Evolutionary conservation across 176 grass and related monocot species (phyloP).

Genomic region (Cenchrus purpureus): DNA sequence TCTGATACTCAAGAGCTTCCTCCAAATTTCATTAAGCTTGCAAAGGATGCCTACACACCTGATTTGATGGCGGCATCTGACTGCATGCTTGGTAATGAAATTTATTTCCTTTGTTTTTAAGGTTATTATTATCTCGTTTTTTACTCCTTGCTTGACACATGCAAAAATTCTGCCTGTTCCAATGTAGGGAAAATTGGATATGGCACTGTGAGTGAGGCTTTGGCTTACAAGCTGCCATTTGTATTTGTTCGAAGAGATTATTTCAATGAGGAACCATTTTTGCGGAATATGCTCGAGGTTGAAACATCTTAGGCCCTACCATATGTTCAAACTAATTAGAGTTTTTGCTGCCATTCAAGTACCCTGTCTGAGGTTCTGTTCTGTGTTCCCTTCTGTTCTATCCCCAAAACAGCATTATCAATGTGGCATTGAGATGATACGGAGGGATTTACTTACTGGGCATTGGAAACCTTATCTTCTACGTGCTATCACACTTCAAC

Average conservation of each 20-base stretch:
- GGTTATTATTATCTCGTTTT: background rate
- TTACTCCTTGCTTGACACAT: constrained; percentile 13
- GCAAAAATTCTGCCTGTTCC: background rate
- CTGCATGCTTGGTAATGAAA: constrained; percentile 93
- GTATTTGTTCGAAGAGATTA: constrained; percentile 97
- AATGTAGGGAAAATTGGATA: constrained; percentile 97
- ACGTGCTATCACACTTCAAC: constrained; percentile 77
- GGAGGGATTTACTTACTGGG: constrained; percentile 94
- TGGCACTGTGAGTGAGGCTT: constrained; percentile 92
- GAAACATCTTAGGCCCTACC: constrained; percentile 21
- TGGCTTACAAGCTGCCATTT: constrained; percentile 96
- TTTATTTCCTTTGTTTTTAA: constrained; percentile 23
- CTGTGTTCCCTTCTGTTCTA: constrained; percentile 10
- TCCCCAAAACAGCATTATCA: constrained; percentile 75
- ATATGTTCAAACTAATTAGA: constrained; percentile 17
- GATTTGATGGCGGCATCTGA: constrained; percentile 97
- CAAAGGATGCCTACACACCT: constrained; percentile 95
- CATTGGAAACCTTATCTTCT: constrained; percentile 97
- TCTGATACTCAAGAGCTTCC: constrained; percentile 85
- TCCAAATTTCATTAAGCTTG: constrained; percentile 92
- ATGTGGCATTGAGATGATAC: constrained; percentile 98
- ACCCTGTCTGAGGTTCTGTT: constrained; percentile 25
- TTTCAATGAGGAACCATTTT: constrained; percentile 98
- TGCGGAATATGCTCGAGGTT: constrained; percentile 99
- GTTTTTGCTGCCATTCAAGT: constrained; percentile 6